Conservation (phyloP, 345 rosid species). For the Camelina laxa region DNA sequence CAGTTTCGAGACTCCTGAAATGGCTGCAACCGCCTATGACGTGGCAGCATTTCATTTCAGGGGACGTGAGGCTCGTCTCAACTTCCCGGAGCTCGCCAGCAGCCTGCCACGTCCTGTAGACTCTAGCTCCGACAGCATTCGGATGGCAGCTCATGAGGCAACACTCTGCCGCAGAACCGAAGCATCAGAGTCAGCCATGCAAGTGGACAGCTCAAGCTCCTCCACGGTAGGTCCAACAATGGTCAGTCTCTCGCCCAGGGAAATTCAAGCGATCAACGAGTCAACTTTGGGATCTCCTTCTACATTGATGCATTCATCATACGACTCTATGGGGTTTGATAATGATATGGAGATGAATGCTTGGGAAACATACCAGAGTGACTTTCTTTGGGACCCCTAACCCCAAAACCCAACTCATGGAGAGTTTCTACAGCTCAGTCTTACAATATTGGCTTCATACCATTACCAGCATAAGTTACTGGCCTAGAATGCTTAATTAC, state of each 20-base stretch:
- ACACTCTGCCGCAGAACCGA: conserved; percentile 46
- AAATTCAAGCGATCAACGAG: conserved; percentile 89
- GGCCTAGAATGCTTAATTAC: conserved; percentile 18
- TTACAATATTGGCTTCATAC: not conserved
- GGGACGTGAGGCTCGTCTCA: conserved; percentile 76
- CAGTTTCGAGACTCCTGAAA: conserved; percentile 83
- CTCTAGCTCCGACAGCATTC: conserved; percentile 67
- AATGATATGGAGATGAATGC: conserved; percentile 32
- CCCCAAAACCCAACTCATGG: not conserved
- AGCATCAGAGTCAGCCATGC: conserved; percentile 33
- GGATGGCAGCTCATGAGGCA: conserved; percentile 77
- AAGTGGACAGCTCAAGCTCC: conserved; percentile 35
- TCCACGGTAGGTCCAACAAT: conserved; percentile 49
- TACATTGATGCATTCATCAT: conserved; percentile 62
- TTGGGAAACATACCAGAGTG: conserved; percentile 44
- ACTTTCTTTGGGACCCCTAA: conserved; percentile 44
- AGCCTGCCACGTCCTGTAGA: conserved; percentile 67
- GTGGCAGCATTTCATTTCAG: conserved; percentile 81
- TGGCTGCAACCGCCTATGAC: conserved; percentile 96
- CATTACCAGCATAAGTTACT: not conserved
- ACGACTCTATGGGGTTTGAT: conserved; percentile 27
- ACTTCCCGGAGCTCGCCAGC: conserved; percentile 70
- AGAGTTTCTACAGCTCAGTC: conserved; percentile 13
- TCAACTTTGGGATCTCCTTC: conserved; percentile 85
- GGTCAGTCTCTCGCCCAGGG: conserved; percentile 70